Conservation (phyloP, 2,329 filamentous ascomycete species). For the Fusarium secorum region DNA sequence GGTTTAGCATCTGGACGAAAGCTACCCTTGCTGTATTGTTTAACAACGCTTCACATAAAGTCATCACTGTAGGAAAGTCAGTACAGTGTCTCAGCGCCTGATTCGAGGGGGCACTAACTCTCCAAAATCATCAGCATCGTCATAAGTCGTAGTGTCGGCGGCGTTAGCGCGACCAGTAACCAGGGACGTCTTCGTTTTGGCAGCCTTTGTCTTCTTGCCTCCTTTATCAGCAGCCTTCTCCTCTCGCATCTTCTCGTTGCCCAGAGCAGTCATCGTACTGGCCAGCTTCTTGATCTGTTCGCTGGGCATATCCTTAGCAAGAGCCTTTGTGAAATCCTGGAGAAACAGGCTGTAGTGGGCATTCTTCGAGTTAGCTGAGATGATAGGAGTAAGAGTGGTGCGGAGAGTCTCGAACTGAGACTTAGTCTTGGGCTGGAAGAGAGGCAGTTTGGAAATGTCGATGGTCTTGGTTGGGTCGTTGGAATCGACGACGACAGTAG, state of each 20-base stretch:
- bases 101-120: constrained; percentile 68
- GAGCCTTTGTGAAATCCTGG: constrained; percentile 87
- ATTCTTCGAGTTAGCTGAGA: constrained; percentile 81
- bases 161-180: constrained; percentile 69
- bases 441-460: constrained; percentile 78
- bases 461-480: constrained; percentile 80
- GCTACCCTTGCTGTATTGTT: constrained; percentile 9
- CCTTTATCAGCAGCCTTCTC: constrained; percentile 95
- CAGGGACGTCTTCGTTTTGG: constrained; percentile 90
- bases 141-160: constrained; percentile 73
- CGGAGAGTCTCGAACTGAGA: constrained; percentile 83
- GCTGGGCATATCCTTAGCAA: constrained; percentile 86
- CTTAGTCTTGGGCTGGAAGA: constrained; percentile 92
- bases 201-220: constrained; percentile 95
- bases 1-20: constrained; percentile 5
- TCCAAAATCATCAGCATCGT: constrained; percentile 82
- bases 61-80: constrained; percentile 62
- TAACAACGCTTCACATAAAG: constrained; percentile 68
- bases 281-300: constrained; percentile 97
- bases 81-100: not conserved
- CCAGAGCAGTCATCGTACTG: constrained; percentile 83
- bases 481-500: constrained; percentile 72
- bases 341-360: constrained; percentile 89
- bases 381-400: constrained; percentile 78
- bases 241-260: constrained; percentile 98